These are phyloP conservation scores for Mangifera indica DNA, from an alignment of 345 rosid genomes.

Conservation along the genomic window DNA sequence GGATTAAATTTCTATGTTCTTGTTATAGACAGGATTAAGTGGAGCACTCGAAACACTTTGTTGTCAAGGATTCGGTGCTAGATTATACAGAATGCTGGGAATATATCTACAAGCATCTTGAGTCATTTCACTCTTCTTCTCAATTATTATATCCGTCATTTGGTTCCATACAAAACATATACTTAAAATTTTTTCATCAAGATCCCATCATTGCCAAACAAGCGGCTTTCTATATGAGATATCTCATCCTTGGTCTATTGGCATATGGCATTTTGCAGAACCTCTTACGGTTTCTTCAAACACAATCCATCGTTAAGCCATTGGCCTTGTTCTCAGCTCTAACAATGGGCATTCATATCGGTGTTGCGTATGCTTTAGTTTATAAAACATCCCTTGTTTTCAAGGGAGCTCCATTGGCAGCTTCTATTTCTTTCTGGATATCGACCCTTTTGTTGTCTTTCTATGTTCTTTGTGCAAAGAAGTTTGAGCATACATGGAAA, in stretches of 20 bases:
- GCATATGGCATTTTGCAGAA: constrained; percentile 64
- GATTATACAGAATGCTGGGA: constrained; percentile 57
- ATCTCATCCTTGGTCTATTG: constrained; percentile 62
- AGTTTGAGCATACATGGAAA: constrained; percentile 53
- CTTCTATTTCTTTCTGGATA: constrained; percentile 65
- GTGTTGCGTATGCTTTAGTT: constrained; percentile 42
- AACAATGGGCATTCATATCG: constrained; percentile 49
- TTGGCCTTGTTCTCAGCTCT: constrained; percentile 43
- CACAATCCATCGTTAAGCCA: constrained; percentile 58
- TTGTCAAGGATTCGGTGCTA: constrained; percentile 86
- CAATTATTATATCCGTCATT: constrained; percentile 48
- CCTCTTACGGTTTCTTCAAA: constrained; percentile 69
- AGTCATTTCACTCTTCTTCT: constrained; percentile 50
- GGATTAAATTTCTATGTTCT: constrained; percentile 13
- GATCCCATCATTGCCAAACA: constrained; percentile 46
- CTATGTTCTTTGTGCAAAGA: constrained; percentile 42
- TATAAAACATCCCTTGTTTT: constrained; percentile 44
- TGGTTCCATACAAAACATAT: constrained; percentile 58
- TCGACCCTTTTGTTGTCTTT: constrained; percentile 40
- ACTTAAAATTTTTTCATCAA: constrained; percentile 53
- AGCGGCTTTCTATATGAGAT: constrained; percentile 59
- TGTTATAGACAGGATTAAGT: constrained; percentile 58
- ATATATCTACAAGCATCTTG: constrained; percentile 74
- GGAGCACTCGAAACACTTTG: constrained; percentile 87
- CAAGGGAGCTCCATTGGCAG: constrained; percentile 67